Percentiles rank a stretch among this genome's conserved stretches.
Evolutionary conservation across 345 rosid species (phyloP).

Genomic region (Pseudoturritis turrita): DNA sequence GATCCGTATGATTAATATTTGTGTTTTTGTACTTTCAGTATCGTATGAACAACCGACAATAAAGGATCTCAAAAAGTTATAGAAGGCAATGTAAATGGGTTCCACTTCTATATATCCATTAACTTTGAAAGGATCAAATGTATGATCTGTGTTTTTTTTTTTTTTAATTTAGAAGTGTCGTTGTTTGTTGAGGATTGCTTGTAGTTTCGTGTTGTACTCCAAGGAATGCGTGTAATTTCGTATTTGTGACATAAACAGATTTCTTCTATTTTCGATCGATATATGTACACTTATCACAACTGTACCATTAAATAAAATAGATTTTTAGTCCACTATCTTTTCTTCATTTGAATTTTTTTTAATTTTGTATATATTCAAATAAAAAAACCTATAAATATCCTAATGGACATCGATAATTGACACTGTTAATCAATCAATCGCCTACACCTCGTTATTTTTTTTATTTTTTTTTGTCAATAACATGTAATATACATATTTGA

Average conservation of each 20-base stretch:
- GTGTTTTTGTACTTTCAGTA: neutral
- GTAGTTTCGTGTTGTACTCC: constrained; percentile 9
- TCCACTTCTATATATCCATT: neutral
- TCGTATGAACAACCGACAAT: neutral
- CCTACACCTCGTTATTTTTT: too few relatives aligned
- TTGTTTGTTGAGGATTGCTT: constrained; percentile 3
- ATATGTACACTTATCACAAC: neutral
- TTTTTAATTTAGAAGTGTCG: neutral
- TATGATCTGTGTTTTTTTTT: neutral
- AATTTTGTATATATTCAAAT: too few relatives aligned
- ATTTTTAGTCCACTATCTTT: neutral
- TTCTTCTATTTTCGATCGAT: too few relatives aligned
- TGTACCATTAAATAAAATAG: neutral
- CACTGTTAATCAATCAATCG: too few relatives aligned
- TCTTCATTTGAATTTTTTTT: neutral
- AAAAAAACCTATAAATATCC: too few relatives aligned
- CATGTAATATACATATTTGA: too few relatives aligned
- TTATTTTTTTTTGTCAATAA: too few relatives aligned
- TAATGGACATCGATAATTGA: too few relatives aligned
- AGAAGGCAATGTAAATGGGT: constrained; percentile 15
- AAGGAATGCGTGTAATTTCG: constrained; percentile 1
- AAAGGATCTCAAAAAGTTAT: neutral
- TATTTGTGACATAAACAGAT: neutral
- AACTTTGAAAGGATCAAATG: constrained; percentile 12
- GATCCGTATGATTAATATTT: too few relatives aligned